These are phyloP conservation scores for Stenogyne calaminthoides DNA, from an alignment of 305 asterid species.

Conservation along the genomic window DNA sequence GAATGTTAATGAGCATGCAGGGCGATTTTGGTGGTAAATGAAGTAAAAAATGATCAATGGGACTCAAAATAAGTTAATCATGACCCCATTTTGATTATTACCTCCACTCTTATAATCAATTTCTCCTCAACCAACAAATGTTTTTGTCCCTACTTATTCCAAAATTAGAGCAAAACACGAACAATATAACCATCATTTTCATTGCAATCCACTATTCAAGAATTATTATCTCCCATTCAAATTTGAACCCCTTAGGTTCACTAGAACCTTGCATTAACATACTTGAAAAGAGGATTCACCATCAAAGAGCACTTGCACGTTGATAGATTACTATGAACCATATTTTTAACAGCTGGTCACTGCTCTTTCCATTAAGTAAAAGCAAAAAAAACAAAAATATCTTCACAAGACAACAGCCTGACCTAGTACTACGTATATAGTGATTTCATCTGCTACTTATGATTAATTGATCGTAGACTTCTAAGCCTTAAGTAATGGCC, in stretches of 20 bases:
- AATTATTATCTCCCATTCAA: no score
- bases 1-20: neutral
- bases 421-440: neutral
- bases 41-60: no score
- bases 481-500: neutral
- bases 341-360: neutral
- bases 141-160: neutral
- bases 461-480: neutral
- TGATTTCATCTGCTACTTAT: neutral
- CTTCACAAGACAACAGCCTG: neutral
- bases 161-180: no score
- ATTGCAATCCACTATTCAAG: no score
- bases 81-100: neutral
- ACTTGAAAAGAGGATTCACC: constrained; percentile 9
- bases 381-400: neutral
- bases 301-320: neutral
- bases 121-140: neutral
- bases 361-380: neutral
- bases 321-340: neutral
- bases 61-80: neutral
- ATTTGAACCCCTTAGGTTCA: neutral
- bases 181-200: neutral
- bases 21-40: neutral
- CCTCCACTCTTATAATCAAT: neutral
- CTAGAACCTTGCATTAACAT: neutral